Conservation (phyloP, 192 early-diverging fungal species). For the Coemansia aciculifera region DNA sequence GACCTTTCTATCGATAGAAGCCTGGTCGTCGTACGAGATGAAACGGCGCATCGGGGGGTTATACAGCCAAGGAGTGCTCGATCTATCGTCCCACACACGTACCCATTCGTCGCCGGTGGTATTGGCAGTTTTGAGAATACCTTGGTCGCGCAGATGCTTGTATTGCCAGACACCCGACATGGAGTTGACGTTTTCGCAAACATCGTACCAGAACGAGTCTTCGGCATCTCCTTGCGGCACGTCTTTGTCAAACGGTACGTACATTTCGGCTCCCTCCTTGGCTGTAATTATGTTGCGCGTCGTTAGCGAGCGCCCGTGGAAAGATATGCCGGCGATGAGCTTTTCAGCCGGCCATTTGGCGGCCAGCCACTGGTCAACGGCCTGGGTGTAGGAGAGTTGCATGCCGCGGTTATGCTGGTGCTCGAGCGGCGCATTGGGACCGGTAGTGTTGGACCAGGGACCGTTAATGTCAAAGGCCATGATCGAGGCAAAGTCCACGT, state of each 20-base stretch:
- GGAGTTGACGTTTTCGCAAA: constrained; percentile 42
- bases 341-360: constrained; percentile 66
- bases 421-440: constrained; percentile 64
- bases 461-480: constrained; percentile 70
- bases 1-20: constrained; percentile 64
- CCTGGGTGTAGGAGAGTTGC: constrained; percentile 45
- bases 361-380: constrained; percentile 57
- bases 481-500: constrained; percentile 66
- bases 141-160: constrained; percentile 59
- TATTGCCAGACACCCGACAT: constrained; percentile 68
- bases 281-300: constrained; percentile 47
- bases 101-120: constrained; percentile 59
- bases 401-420: constrained; percentile 38
- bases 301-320: constrained; percentile 60
- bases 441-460: constrained; percentile 60
- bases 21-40: constrained; percentile 78
- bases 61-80: constrained; percentile 60
- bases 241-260: constrained; percentile 35
- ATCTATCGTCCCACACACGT: constrained; percentile 56
- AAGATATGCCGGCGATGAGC: constrained; percentile 62
- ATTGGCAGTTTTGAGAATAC: constrained; percentile 44
- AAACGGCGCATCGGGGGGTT: constrained; percentile 62
- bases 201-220: constrained; percentile 52
- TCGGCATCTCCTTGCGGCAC: constrained; percentile 61
- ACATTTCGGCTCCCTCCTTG: constrained; percentile 48